Evolutionary conservation across 2,329 filamentous ascomycete genomes (phyloP).

Genomic region (Verticillium albo-atrum): DNA sequence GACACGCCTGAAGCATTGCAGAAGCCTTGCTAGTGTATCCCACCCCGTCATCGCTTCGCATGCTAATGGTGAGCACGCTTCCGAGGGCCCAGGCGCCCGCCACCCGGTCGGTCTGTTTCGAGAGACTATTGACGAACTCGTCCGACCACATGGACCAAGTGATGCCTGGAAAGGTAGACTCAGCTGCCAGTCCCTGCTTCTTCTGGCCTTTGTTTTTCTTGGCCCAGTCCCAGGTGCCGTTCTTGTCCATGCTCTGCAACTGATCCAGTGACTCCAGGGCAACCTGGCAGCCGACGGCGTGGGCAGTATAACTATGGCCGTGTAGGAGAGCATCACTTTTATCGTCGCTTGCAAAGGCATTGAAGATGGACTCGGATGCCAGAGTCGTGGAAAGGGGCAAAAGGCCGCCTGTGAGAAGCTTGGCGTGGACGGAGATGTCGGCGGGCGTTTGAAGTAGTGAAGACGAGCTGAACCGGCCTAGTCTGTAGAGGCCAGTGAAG

Average conservation of each 20-base stretch:
- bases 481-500: conserved; percentile 79
- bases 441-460: conserved; percentile 65
- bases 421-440: conserved; percentile 78
- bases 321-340: conserved; percentile 79
- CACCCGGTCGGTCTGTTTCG: conserved; percentile 46
- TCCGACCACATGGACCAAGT: conserved; percentile 69
- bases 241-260: conserved; percentile 54
- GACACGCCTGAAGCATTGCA: conserved; percentile 31
- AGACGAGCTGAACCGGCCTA: conserved; percentile 67
- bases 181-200: background rate
- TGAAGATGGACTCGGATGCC: conserved; percentile 69
- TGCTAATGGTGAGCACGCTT: conserved; percentile 64
- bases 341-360: conserved; percentile 64
- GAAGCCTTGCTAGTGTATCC: conserved; percentile 46
- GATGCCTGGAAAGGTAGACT: conserved; percentile 12
- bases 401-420: conserved; percentile 76
- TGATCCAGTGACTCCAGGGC: conserved; percentile 61
- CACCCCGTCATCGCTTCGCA: conserved; percentile 33
- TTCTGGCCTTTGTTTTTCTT: conserved; percentile 27
- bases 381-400: conserved; percentile 73
- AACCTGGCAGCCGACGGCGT: conserved; percentile 76
- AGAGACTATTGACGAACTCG: conserved; percentile 54
- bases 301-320: conserved; percentile 83
- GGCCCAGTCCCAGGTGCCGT: conserved; percentile 53
- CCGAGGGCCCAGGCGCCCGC: conserved; percentile 69